Conservation (phyloP, 805 yeast species). For the Suhomyces kilbournensis region DNA sequence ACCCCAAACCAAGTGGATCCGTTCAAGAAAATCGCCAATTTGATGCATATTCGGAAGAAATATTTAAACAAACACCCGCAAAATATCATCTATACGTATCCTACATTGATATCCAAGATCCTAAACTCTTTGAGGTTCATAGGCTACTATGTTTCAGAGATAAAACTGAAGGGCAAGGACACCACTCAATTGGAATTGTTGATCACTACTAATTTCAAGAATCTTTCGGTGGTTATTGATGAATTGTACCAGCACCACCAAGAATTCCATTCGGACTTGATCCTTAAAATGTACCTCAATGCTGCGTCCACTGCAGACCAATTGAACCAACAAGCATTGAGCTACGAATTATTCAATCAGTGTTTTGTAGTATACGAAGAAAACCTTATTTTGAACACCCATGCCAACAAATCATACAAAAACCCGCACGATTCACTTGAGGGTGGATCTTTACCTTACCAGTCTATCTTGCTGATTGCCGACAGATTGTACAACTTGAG, state of each 20-base stretch:
- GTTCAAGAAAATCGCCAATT: constrained; percentile 28
- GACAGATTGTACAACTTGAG: constrained; percentile 44
- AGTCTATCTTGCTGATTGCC: constrained; percentile 45
- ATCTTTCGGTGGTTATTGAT: constrained; percentile 62
- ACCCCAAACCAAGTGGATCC: constrained; percentile 38
- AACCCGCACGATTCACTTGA: constrained; percentile 41
- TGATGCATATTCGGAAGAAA: constrained; percentile 37
- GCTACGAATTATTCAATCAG: constrained; percentile 86
- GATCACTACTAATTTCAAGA: constrained; percentile 63
- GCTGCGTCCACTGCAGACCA: constrained; percentile 82
- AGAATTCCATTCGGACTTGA: constrained; percentile 28
- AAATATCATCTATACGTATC: constrained; percentile 65
- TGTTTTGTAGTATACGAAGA: constrained; percentile 83
- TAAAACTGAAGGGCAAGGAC: constrained; percentile 24
- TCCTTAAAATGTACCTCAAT: constrained; percentile 54
- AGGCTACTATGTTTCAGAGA: constrained; percentile 31
- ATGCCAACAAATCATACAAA: constrained; percentile 2
- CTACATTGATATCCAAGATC: constrained; percentile 65
- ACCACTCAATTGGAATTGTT: constrained; percentile 21
- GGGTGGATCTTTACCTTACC: constrained; percentile 49
- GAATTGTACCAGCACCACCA: constrained; percentile 53
- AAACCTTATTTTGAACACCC: constrained; percentile 28
- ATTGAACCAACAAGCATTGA: constrained; percentile 61
- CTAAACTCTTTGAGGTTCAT: constrained; percentile 55
- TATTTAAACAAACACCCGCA: constrained; percentile 53